Percentiles rank a stretch among this genome's conserved stretches.
Conservation (phyloP, 139 green algal species). For the Prasinococcaceae sp. region DNA sequence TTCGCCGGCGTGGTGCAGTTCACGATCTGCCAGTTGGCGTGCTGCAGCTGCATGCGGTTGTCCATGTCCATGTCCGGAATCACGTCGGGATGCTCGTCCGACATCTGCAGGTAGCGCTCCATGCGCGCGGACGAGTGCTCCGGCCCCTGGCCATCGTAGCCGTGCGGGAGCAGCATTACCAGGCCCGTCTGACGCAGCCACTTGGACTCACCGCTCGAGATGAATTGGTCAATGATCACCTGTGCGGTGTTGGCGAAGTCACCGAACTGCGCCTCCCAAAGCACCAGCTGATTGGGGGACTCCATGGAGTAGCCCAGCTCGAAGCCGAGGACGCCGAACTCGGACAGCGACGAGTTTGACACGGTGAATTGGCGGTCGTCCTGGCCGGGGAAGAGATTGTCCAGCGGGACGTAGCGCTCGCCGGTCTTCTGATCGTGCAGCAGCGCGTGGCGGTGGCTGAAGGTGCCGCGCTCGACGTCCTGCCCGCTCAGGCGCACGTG, state of each 20-base stretch:
- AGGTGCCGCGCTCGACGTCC: conserved; percentile 94
- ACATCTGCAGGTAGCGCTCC: conserved; percentile 57
- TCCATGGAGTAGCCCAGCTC: conserved; percentile 96
- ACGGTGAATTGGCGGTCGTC: conserved; percentile 34
- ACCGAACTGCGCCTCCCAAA: conserved; percentile 81
- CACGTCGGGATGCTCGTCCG: conserved; percentile 23
- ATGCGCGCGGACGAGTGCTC: conserved; percentile 59
- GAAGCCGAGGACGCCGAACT: conserved; percentile 95
- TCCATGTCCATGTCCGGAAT: conserved; percentile 25
- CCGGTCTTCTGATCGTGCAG: conserved; percentile 70
- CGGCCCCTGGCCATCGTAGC: conserved; percentile 82
- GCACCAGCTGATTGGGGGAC: conserved; percentile 82
- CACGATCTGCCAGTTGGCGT: conserved; percentile 80
- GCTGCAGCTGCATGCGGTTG: conserved; percentile 45
- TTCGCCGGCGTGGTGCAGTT: conserved; percentile 95
- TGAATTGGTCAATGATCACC: conserved; percentile 69
- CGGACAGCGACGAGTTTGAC: conserved; percentile 57
- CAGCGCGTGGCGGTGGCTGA: conserved; percentile 82
- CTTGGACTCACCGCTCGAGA: conserved; percentile 54
- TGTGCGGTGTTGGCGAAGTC: conserved; percentile 83
- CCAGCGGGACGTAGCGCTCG: conserved; percentile 61
- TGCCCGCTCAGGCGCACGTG: conserved; percentile 91
- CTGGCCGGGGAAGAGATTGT: conserved; percentile 64
- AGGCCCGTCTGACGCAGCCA: conserved; percentile 56
- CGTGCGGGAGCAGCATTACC: conserved; percentile 70